Evolutionary conservation across 306 rosid species (phyloP).

Genomic region (Malus orientalis): DNA sequence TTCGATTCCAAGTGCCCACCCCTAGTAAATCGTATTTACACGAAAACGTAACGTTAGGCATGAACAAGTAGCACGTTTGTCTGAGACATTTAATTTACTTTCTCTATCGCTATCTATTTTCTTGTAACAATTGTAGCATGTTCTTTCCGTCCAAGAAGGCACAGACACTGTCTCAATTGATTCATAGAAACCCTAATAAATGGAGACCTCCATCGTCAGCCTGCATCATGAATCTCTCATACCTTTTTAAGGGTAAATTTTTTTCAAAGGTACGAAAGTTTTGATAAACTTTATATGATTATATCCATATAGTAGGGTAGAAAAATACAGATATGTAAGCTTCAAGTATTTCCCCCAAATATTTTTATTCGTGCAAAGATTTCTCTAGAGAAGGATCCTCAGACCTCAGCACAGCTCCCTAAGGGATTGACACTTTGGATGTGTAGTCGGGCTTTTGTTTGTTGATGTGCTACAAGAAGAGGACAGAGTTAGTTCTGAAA

Average conservation of each 20-base stretch:
- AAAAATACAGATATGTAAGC: slow-evolving; percentile 28
- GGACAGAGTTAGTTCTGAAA: no score
- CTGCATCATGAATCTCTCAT: neutral
- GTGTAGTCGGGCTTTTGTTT: no score
- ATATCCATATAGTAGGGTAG: slow-evolving; percentile 11
- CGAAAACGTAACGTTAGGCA: neutral
- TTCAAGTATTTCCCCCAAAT: slow-evolving; percentile 22
- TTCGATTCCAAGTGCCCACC: no score
- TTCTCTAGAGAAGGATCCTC: no score
- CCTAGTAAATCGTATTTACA: neutral
- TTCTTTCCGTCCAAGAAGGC: neutral
- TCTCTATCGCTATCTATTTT: neutral
- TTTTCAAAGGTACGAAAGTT: neutral
- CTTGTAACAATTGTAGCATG: neutral
- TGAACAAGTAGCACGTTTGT: neutral
- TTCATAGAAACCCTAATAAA: neutral
- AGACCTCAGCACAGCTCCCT: no score
- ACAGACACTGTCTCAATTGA: neutral
- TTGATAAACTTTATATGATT: neutral
- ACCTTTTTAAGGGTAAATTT: neutral
- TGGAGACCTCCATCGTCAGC: neutral
- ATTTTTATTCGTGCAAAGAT: neutral
- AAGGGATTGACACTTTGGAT: no score
- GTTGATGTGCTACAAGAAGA: no score
- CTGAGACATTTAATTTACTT: neutral